Conservation (phyloP, 2,329 filamentous ascomycete species). For the Fusarium lateritium region DNA sequence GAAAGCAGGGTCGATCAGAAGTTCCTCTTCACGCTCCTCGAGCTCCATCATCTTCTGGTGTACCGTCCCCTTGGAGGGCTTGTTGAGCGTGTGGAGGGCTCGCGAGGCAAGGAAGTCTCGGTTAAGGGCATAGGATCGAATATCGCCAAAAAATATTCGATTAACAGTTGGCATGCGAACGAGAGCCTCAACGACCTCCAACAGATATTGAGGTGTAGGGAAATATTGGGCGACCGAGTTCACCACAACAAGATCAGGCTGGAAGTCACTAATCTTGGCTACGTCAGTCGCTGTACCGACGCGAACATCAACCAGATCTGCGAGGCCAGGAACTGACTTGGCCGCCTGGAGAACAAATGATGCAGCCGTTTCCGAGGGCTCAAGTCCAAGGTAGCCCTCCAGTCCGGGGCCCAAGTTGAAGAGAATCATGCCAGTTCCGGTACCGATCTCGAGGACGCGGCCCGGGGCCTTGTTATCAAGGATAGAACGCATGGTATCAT, state of each 20-base stretch:
- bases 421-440: constrained; percentile 52
- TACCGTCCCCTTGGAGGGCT: constrained; percentile 15
- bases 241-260: constrained; percentile 38
- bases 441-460: constrained; percentile 50
- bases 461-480: background rate
- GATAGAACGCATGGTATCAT: too few species aligned
- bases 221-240: constrained; percentile 53
- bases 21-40: constrained; percentile 37
- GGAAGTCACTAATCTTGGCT: background rate
- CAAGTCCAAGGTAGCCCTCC: constrained; percentile 49
- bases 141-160: constrained; percentile 44
- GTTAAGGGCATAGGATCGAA: constrained; percentile 41
- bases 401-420: constrained; percentile 47
- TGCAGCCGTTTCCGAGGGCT: constrained; percentile 44
- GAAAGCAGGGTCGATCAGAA: constrained; percentile 48
- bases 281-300: constrained; percentile 43
- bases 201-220: constrained; percentile 48
- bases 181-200: constrained; percentile 34
- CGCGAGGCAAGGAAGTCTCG: constrained; percentile 39
- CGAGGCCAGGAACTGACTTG: constrained; percentile 22
- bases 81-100: constrained; percentile 9
- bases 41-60: constrained; percentile 29
- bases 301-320: constrained; percentile 30
- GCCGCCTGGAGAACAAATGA: constrained; percentile 38
- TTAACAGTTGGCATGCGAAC: constrained; percentile 14